Evolutionary conservation across 192 early-diverging fungal species (phyloP).

Genomic region (Anaeromyces robustus): DNA sequence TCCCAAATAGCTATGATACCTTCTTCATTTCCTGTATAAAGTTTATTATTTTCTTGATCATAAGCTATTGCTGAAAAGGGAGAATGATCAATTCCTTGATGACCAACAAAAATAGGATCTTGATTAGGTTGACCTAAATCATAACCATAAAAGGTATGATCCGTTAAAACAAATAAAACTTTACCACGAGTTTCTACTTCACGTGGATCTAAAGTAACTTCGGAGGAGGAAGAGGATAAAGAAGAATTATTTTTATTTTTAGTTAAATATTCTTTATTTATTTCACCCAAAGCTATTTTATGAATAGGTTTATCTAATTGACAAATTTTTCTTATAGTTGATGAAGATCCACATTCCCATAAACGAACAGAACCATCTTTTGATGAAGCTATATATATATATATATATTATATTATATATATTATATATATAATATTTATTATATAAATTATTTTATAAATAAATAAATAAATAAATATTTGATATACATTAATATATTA

Average conservation of each 20-base stretch:
- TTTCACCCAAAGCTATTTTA: constrained; percentile 32
- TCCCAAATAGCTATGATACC: not conserved
- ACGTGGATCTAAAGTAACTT: not conserved
- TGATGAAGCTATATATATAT: constrained; percentile 19
- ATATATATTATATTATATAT: constrained; percentile 1
- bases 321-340: constrained; percentile 14
- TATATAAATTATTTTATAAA: no score
- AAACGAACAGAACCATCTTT: constrained; percentile 32
- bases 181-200: not conserved
- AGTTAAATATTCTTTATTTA: not conserved
- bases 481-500: no score
- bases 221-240: not conserved
- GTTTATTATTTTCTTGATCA: not conserved
- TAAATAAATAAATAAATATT: no score
- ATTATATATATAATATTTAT: no score
- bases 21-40: not conserved
- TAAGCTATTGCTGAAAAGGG: not conserved
- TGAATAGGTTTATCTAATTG: constrained; percentile 65
- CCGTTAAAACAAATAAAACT: not conserved
- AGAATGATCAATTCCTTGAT: not conserved
- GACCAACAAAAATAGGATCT: not conserved
- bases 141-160: not conserved
- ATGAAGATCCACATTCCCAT: constrained; percentile 29
- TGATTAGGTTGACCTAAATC: not conserved
- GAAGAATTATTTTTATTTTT: no score